A percentile compares a stretch with the other conserved stretches of the same genome.
phyloP scores from a whole-genome alignment of 805 yeast species.

The Candida tibetensis region DNA sequence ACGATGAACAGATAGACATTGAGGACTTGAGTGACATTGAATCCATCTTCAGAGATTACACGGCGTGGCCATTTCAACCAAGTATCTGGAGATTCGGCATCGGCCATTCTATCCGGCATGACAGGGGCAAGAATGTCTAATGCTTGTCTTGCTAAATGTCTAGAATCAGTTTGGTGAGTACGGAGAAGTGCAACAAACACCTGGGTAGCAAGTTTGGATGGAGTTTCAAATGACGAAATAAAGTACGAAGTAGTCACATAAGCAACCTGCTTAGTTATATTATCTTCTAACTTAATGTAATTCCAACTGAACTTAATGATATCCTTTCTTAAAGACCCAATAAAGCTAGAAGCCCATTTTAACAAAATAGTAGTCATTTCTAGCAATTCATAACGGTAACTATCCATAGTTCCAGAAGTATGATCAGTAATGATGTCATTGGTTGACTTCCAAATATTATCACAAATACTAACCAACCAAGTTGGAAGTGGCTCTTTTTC shows the following conservation, averaged over 20 bases:
- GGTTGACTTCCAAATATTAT: constrained; percentile 70
- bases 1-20: constrained; percentile 87
- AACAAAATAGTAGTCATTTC: constrained; percentile 78
- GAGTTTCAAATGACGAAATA: constrained; percentile 84
- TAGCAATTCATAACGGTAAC: constrained; percentile 70
- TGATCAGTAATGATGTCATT: constrained; percentile 50
- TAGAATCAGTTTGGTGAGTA: constrained; percentile 81
- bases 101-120: constrained; percentile 61
- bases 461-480: constrained; percentile 67
- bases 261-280: constrained; percentile 86
- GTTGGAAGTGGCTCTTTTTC: constrained; percentile 32
- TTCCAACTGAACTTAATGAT: constrained; percentile 95
- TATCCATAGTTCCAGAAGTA: constrained; percentile 69
- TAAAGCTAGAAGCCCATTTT: constrained; percentile 58
- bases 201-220: constrained; percentile 83
- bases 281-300: constrained; percentile 83
- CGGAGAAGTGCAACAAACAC: constrained; percentile 86
- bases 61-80: constrained; percentile 97
- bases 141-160: constrained; percentile 81
- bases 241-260: constrained; percentile 85
- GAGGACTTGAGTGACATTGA: constrained; percentile 78
- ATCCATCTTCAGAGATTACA: constrained; percentile 86
- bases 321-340: constrained; percentile 69
- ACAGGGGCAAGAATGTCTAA: constrained; percentile 87
- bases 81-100: constrained; percentile 50